Evolutionary conservation across 2,329 filamentous ascomycete genomes (phyloP), one percentile per base, ranked within the genome.

Genomic region (Zymoseptoria tritici): DNA sequence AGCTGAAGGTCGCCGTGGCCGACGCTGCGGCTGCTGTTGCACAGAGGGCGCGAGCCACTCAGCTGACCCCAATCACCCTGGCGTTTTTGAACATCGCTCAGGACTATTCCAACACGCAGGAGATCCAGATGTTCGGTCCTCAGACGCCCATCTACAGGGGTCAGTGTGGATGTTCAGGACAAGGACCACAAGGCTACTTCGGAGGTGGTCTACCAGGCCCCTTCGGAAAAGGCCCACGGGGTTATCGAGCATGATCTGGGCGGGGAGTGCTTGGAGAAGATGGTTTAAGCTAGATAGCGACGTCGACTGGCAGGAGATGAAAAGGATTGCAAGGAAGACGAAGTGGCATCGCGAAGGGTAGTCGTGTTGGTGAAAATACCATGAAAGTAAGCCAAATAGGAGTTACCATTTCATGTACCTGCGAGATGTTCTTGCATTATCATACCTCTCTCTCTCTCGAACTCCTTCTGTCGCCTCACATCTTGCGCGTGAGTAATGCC

Each of bases 31-130:
- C 53, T 49, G 57, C 57, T 2, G 29, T 59, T 3, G 16, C 13
- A 46, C 24, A 22, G 36, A 46, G 36, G 36, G 36, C 36, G 16
- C 36, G 36, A n/a, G 13, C 36, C 13, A 46, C 5, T n/a, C 42
- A 56, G 11, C 31, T 59, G 13, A 59, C 57, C 13, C 53, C 57
- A 1, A 20, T 57, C 31, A 56, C 42, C 21, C 21, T 59, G 53
- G 54, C 53, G 1, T 56, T 59, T n/a, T 9, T 59, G 53, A 56
- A 50, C 29, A 56, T 59, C 7, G 54, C 26, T 4, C 57, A 56
- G 54, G 31, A 59, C 21, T 57, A 59, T 21, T 56, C 57, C 16
- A 56, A 59, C 9, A 52, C 57, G 9, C 57, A 59, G 29, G 57
- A 56, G 19, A 52, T 56, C 19, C 57, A 59, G 54, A 53, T 56